Base-by-base conservation (phyloP, 257 asterid genomes). In the Capsicum chinense region DNA sequence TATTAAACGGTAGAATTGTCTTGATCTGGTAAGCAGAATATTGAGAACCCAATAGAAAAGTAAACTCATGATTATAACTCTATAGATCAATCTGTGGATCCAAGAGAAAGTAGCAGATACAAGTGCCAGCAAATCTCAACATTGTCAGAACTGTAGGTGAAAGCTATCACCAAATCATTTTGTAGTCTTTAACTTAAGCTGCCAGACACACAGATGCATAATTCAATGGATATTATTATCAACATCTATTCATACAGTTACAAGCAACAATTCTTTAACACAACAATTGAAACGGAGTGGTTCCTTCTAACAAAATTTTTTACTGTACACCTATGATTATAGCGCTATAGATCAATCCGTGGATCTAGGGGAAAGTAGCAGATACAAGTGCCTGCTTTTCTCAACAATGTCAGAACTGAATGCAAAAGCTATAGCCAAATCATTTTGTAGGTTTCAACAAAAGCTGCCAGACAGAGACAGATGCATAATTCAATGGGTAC, bases 1-100 rank as follows among this genome's bases (percentile, higher is more conserved):
- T 74, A 21, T 74, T 50, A 74, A 12, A 26, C 44, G 47, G 3
- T 1, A 74, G 60, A 48, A 19, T 19, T 19, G 80, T 12, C 80
- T 69, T 69, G 79, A 69, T 69, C 54, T 69, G 79, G 56, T 69
- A 26, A 69, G 21, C 54, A 39, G 44, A 39, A 39, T 39, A 39
- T 39, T 39, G 44, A 39, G 44, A 39, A 39, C 44, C 44, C 44
- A 39, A 39, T 39, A 39, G 62, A 50, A n/a, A 19, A 74, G 44
- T 50, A 74, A 13, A 21, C 42, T 15, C 64, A 54, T 16, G 56
- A 69, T 78, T 39, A 78, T 33, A 7, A 26, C 81, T 78, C 19
- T 54, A 76, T 56, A 76, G 64, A 76, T 76, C 81, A 76, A 76
- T 52, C 39, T 33, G 59, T 76, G 48, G 64, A 76, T 52, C 26